These are phyloP conservation scores for Turnera subulata DNA, from an alignment of 345 rosid species.

Conservation along the genomic window DNA sequence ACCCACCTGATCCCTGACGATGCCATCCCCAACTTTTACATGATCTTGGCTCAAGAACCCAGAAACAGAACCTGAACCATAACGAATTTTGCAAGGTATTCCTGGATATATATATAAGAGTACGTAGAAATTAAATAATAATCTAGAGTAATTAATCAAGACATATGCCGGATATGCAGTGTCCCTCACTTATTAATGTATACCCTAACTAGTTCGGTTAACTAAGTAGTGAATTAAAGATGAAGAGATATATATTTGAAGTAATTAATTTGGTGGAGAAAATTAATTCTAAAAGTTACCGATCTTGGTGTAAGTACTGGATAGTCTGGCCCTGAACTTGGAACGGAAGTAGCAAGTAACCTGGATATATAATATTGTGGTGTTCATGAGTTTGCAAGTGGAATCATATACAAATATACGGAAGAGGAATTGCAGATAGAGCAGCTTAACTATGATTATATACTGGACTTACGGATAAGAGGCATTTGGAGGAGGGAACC, in stretches of 20 bases:
- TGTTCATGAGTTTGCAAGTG: background rate
- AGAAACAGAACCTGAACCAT: constrained; percentile 39
- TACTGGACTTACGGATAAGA: constrained; percentile 40
- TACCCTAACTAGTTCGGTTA: no score
- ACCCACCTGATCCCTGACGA: constrained; percentile 45
- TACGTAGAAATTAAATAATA: no score
- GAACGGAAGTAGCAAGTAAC: constrained; percentile 52
- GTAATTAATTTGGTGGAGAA: constrained; percentile 5
- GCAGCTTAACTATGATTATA: background rate
- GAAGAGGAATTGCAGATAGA: background rate
- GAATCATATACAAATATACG: background rate
- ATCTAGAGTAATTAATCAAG: no score
- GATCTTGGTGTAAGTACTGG: constrained; percentile 48
- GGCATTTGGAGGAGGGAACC: constrained; percentile 63
- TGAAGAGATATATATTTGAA: background rate
- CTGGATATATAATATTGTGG: constrained; percentile 33
- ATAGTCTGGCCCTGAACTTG: constrained; percentile 43
- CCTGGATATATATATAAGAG: constrained; percentile 28
- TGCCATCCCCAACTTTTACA: constrained; percentile 44
- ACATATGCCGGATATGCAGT: no score
- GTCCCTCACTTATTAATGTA: no score
- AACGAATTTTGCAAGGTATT: constrained; percentile 40
- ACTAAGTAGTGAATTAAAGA: background rate
- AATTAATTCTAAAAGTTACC: constrained; percentile 41
- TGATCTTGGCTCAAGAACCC: constrained; percentile 55